These are phyloP conservation scores for Gregarina niphandrodes DNA, from an alignment of 169 alveolate species.

Conservation along the genomic window DNA sequence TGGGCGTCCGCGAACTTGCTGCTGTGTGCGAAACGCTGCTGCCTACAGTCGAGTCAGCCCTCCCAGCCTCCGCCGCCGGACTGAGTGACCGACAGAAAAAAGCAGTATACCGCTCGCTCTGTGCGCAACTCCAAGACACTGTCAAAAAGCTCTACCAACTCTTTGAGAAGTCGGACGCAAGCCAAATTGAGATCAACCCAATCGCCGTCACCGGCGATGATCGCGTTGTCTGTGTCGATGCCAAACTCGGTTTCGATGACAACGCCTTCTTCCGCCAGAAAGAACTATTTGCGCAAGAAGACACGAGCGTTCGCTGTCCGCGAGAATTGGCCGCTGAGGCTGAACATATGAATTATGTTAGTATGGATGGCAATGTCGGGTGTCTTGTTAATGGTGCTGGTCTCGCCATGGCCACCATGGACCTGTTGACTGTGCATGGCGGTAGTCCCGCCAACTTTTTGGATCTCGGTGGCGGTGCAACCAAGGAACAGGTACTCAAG, in stretches of 20 bases:
- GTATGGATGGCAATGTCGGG: constrained; percentile 63
- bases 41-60: constrained; percentile 29
- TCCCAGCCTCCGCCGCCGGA: constrained; percentile 15
- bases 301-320: constrained; percentile 1
- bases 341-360: constrained; percentile 62
- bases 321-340: constrained; percentile 64
- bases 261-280: constrained; percentile 74
- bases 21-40: constrained; percentile 23
- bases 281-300: constrained; percentile 23
- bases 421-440: constrained; percentile 36
- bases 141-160: constrained; percentile 29
- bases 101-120: too few relatives aligned
- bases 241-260: constrained; percentile 77
- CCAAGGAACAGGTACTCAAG: constrained; percentile 50
- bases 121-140: too few relatives aligned
- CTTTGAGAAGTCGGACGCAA: constrained; percentile 47
- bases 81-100: too few relatives aligned
- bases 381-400: constrained; percentile 96
- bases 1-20: constrained; percentile 39
- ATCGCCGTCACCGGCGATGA: constrained; percentile 55
- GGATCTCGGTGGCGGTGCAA: constrained; percentile 87
- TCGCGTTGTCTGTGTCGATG: constrained; percentile 62
- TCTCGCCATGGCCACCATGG: constrained; percentile 94
- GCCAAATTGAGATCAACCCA: constrained; percentile 75
- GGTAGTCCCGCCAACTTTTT: constrained; percentile 85